These are phyloP conservation scores for Solanum virginianum DNA, from an alignment of 257 asterid species.

Conservation along the genomic window DNA sequence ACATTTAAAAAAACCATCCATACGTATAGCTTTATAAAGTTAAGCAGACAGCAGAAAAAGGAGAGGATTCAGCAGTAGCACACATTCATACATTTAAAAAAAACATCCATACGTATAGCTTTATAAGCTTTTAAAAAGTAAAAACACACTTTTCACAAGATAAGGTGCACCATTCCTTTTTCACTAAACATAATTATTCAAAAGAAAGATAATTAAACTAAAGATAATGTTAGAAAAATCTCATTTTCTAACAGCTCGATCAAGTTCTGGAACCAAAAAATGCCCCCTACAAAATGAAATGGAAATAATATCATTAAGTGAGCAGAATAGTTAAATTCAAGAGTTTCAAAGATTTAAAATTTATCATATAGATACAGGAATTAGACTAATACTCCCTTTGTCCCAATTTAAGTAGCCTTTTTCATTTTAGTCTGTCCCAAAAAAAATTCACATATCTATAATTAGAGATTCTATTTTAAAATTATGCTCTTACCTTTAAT, in stretches of 20 bases:
- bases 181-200: no score
- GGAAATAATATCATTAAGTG: neutral
- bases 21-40: no score
- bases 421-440: neutral
- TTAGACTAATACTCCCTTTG: neutral
- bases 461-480: neutral
- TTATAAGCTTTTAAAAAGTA: no score
- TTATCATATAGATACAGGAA: neutral
- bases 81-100: no score
- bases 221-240: no score
- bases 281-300: conserved; percentile 41
- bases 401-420: neutral
- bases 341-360: neutral
- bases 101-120: no score
- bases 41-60: no score
- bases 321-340: neutral
- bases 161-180: no score
- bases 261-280: conserved; percentile 82
- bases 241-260: conserved; percentile 18
- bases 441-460: neutral
- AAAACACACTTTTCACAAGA: no score
- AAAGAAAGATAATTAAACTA: no score
- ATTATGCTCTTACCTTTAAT: neutral
- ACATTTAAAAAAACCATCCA: no score
- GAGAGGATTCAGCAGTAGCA: no score